Conservation (phyloP, 75 land plant genomes). For the Sequoiadendron giganteum region DNA sequence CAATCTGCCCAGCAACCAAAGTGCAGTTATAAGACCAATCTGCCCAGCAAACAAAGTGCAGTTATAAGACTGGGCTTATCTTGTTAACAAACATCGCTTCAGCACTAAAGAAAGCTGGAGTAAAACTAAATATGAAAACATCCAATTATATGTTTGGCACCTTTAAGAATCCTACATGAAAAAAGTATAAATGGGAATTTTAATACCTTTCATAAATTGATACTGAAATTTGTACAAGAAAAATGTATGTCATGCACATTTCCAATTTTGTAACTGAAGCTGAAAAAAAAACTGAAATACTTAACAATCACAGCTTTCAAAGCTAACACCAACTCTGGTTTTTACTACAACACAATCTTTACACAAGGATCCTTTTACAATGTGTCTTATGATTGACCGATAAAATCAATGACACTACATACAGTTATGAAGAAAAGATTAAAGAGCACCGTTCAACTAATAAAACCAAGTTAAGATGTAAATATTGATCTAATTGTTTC, state of each 20-base stretch:
- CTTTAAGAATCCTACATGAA: not conserved
- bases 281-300: not conserved
- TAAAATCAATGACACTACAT: not conserved
- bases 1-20: not conserved
- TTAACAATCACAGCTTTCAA: not conserved
- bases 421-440: not conserved
- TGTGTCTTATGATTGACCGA: not conserved
- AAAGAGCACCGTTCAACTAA: not conserved
- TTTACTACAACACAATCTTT: not conserved
- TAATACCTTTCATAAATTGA: not conserved
- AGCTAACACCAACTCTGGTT: not conserved
- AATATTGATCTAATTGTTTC: not conserved
- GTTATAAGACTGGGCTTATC: not conserved
- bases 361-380: not conserved
- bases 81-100: not conserved
- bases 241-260: too few species aligned
- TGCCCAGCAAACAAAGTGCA: too few species aligned
- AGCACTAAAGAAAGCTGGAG: not conserved
- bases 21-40: not conserved
- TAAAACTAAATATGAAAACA: not conserved
- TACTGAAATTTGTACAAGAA: not conserved
- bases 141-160: not conserved
- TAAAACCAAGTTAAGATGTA: not conserved
- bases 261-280: too few species aligned
- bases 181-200: not conserved